Base-by-base conservation (phyloP, 495 filamentous ascomycete species). In the Xylaria acuta region DNA sequence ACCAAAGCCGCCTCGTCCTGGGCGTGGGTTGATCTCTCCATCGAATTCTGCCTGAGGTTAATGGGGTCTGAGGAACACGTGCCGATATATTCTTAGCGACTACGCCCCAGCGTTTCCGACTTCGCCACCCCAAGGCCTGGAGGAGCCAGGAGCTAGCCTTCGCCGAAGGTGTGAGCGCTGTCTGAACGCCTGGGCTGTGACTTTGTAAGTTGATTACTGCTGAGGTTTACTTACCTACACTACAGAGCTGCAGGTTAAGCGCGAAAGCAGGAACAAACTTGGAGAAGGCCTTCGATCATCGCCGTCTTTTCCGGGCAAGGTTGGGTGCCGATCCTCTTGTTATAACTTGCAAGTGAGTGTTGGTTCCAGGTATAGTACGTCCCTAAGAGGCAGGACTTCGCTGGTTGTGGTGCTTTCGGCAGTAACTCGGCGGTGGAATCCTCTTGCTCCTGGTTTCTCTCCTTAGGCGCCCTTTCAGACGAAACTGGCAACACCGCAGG, bases 341-440 rank as follows among this genome's bases (percentile, higher is more conserved):
- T 67, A 54, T 67, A 67, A 43, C 30, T 56, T n/a, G 22, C 30
- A 34, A 56, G 43, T 11, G 65, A 40, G 16, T 8, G 45, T 43
- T 60, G 58, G 58, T 7, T 60, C 58, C 38, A 6, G 11, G n/a
- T 41, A 41, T 43, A 30, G 47, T 38, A 32, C 32, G 2, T 51
- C 65, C 49, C 7, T 54, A 67, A 67, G 34, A 67, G 65, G 65
- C 65, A 67, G 65, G 65, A 54, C 65, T 67, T 27, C 14, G n/a
- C 49, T 56, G 30, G 43, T 22, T 38, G 49, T 40, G 34, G 51
- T 36, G 30, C 65, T 51, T n/a, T 67, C 65, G 65, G 65, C 65
- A 54, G 65, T 67, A 67, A 67, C 49, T 67, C 65, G 65, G 65
- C 65, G 47, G 34, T 40, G 25, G 65, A 43, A 54, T 67, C 65